Percentiles rank a stretch among this genome's conserved stretches.
phyloP scores from a whole-genome alignment of 345 rosid genomes.

The Kandelia obovata region DNA sequence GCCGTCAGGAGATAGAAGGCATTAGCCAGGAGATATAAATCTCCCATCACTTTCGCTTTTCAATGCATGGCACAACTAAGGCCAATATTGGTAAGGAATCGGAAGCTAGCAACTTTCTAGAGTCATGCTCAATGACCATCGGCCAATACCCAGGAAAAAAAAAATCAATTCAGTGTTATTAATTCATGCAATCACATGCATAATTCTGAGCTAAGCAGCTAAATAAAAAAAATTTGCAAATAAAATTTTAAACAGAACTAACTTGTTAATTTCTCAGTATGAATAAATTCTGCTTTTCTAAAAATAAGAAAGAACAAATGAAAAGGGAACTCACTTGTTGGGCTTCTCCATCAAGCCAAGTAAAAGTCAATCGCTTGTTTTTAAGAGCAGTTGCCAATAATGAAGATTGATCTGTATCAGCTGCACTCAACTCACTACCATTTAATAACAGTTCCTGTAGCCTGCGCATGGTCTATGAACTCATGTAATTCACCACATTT shows the following conservation, averaged over 20 bases:
- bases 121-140: background rate
- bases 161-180: too few relatives aligned
- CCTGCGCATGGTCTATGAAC: constrained; percentile 82
- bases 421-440: constrained; percentile 29
- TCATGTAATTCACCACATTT: constrained; percentile 29
- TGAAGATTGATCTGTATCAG: constrained; percentile 37
- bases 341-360: constrained; percentile 93
- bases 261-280: too few relatives aligned
- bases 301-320: background rate
- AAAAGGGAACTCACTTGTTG: constrained; percentile 54
- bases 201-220: background rate
- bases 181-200: background rate
- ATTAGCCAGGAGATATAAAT: too few relatives aligned
- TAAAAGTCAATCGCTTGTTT: constrained; percentile 66
- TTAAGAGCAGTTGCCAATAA: constrained; percentile 39
- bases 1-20: too few relatives aligned
- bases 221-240: constrained; percentile 3
- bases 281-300: too few relatives aligned
- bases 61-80: background rate
- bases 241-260: background rate
- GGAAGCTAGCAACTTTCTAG: background rate
- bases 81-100: too few relatives aligned
- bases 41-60: background rate
- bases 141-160: background rate
- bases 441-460: constrained; percentile 55